Evolutionary conservation across 2,329 filamentous ascomycete genomes (phyloP).

Genomic region (Colletotrichum orbiculare): DNA sequence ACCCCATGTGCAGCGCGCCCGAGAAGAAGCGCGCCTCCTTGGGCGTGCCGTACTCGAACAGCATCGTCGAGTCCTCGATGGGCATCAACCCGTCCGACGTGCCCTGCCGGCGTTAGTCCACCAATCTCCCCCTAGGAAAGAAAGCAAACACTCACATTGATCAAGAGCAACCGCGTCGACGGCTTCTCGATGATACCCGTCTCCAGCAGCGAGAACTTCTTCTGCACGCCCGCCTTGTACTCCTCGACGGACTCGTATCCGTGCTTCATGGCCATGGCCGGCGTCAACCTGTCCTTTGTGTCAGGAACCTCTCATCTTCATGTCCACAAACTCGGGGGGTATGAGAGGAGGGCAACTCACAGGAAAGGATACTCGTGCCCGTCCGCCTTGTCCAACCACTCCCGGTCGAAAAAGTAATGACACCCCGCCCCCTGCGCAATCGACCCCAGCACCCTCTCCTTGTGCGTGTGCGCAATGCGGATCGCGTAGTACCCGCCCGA

Average conservation of each 20-base stretch:
- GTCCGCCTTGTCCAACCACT: constrained; percentile 70
- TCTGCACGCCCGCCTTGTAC: constrained; percentile 64
- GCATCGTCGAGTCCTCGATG: constrained; percentile 73
- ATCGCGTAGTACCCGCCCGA: constrained; percentile 76
- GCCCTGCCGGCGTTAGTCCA: constrained; percentile 54
- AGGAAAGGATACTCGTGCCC: constrained; percentile 75
- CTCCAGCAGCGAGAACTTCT: constrained; percentile 72
- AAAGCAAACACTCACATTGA: constrained; percentile 61
- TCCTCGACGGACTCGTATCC: constrained; percentile 68
- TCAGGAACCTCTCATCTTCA: not conserved
- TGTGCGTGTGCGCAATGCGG: constrained; percentile 75
- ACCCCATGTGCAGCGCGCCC: constrained; percentile 74
- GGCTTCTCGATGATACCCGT: constrained; percentile 66
- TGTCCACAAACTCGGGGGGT: not conserved
- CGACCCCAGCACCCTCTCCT: constrained; percentile 60
- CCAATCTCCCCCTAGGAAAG: not conserved
- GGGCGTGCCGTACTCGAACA: constrained; percentile 72
- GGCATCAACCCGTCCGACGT: constrained; percentile 73
- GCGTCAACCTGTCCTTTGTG: constrained; percentile 54
- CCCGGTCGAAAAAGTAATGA: constrained; percentile 64
- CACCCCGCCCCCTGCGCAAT: constrained; percentile 69
- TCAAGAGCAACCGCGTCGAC: constrained; percentile 66
- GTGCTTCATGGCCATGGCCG: constrained; percentile 70
- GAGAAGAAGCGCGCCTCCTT: constrained; percentile 74
- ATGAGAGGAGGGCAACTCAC: constrained; percentile 45